Base-by-base conservation (phyloP, 1,284 basidiomycete species). In the Sporisorium graminicola region DNA sequence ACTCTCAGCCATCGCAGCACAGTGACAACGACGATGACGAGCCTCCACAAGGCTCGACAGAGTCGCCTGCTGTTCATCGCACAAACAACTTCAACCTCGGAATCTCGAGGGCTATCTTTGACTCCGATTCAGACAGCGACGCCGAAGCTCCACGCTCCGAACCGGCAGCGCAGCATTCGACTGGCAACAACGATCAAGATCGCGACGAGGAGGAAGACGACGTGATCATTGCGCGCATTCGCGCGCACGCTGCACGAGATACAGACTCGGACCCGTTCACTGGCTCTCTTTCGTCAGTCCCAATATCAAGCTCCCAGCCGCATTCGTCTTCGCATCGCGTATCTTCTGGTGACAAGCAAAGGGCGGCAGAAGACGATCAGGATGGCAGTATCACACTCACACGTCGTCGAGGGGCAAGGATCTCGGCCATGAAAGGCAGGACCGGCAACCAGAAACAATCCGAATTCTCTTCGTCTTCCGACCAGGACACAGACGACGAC, bases 381-480 rank as follows among this genome's bases (percentile, higher is more conserved):
- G 51, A 64, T 35, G 61, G 26, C 24, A 53, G 61, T 40, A 50
- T 63, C 26, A 56, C 64, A 12, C 18, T 65, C 33, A 44, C 53
- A 1, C 73, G 64, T 26, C 65, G 58, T 47, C 72, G 65, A 18
- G 67, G 67, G 5, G 43, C 43, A 47, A 75, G 70, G 54, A 61
- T 75, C 26, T 63, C 67, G 8, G 67, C 72, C 20, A 75, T 75
- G 73, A 68, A 61, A 14, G 64, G 64, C 35, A 75, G 56, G 47
- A 50, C 43, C 18, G 47, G 53, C 40, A 53, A 60, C 26, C 12
- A 46, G 13, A 49, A 49, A 7, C 72, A 26, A 1, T 59, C 64
- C 47, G 60, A 64, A 18, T 75, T 70, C 54, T 57, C 65, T 0
- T 59, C 63, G 31, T 64, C 60, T 13, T 73, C 62, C 7, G 60